A percentile compares a stretch with the other conserved stretches of the same genome.
Evolutionary conservation across 75 land plant genomes (phyloP).

Genomic region (Isoetes taiwanensis): DNA sequence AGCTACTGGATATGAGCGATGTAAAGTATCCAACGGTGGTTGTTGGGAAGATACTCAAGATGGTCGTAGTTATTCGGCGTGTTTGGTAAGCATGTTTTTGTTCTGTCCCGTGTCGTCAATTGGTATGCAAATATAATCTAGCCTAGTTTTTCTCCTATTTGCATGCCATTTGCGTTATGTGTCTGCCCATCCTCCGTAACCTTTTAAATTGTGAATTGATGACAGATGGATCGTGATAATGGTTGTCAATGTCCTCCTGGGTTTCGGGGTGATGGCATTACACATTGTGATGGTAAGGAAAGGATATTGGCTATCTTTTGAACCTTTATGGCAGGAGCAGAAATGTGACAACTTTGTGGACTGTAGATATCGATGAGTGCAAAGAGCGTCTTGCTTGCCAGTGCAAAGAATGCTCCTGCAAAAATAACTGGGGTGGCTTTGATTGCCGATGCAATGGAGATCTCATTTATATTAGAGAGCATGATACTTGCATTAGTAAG

Average conservation of each 20-base stretch:
- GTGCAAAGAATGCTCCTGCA: conserved; percentile 63
- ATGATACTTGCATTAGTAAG: conserved; percentile 73
- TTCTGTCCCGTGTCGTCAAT: too few relatives aligned
- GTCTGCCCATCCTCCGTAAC: too few relatives aligned
- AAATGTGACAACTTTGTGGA: too few relatives aligned
- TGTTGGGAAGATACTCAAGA: conserved; percentile 67
- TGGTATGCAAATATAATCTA: too few relatives aligned
- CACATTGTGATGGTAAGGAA: conserved; percentile 42
- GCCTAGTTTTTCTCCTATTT: background rate
- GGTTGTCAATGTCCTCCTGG: conserved; percentile 78
- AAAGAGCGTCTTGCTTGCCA: conserved; percentile 62
- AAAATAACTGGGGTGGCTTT: conserved; percentile 63
- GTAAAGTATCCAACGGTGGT: conserved; percentile 74
- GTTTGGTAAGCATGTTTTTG: too few relatives aligned
- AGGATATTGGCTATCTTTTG: background rate
- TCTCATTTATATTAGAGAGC: conserved; percentile 61
- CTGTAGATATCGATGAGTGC: conserved; percentile 84
- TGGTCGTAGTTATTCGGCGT: conserved; percentile 55
- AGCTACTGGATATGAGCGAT: conserved; percentile 70
- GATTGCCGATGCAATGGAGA: conserved; percentile 60
- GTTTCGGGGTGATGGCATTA: conserved; percentile 66
- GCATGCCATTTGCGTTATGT: background rate
- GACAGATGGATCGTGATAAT: too few relatives aligned
- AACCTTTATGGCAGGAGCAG: background rate
- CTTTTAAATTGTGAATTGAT: too few relatives aligned